Conservation (phyloP, 2,329 filamentous ascomycete species). For the Xylariales sp. region DNA sequence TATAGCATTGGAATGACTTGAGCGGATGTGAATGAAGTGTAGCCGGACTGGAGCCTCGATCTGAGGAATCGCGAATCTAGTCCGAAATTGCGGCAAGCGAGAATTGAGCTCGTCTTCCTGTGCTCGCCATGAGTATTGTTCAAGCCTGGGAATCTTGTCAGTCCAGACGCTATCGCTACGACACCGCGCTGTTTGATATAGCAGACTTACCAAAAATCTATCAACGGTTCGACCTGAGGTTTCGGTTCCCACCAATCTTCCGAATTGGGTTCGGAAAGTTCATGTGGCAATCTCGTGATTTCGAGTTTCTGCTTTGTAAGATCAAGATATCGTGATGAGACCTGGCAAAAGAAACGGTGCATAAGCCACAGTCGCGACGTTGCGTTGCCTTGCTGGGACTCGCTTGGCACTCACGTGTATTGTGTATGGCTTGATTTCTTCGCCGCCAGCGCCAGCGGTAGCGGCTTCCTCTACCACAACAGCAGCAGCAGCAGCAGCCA, state of each 20-base stretch:
- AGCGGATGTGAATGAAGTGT: conserved; percentile 61
- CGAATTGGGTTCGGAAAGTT: conserved; percentile 42
- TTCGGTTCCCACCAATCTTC: conserved; percentile 57
- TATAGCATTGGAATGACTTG: conserved; percentile 47
- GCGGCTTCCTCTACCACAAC: neutral
- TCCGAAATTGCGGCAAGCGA: conserved; percentile 60
- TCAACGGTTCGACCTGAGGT: conserved; percentile 55
- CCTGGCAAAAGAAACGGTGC: conserved; percentile 33
- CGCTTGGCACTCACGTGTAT: conserved; percentile 45
- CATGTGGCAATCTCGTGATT: conserved; percentile 59
- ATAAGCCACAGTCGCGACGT: conserved; percentile 24
- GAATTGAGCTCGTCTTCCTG: conserved; percentile 55
- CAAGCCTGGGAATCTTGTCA: conserved; percentile 45
- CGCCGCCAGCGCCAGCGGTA: conserved; percentile 16
- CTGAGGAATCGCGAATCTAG: conserved; percentile 39
- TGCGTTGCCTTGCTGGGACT: no score
- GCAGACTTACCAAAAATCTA: conserved; percentile 56
- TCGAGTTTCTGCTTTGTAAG: conserved; percentile 64
- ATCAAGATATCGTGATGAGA: conserved; percentile 63
- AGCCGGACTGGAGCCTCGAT: conserved; percentile 44
- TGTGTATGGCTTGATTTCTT: conserved; percentile 50
- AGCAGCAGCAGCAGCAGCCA: conserved; percentile 19
- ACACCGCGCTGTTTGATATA: neutral
- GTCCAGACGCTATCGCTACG: neutral
- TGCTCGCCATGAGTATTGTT: conserved; percentile 60